Evolutionary conservation across 2,329 filamentous ascomycete genomes (phyloP), one percentile per base, ranked within the genome.

Genomic region (Moelleriella libera): DNA sequence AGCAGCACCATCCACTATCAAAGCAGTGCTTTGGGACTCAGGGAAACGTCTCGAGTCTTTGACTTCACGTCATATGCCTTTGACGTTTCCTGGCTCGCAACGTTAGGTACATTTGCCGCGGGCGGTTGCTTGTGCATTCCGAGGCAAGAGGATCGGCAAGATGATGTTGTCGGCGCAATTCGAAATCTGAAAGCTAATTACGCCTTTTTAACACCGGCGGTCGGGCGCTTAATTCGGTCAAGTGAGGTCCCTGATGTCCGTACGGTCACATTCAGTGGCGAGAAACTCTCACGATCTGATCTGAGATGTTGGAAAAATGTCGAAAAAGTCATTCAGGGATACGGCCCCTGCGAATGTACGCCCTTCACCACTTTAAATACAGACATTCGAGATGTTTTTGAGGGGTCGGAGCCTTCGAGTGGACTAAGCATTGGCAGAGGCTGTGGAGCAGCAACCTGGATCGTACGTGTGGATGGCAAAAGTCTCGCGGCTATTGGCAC

Each of bases 71-170:
- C 45, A 21, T 53, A 51, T 31, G 41, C 47, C n/a, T 53, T 53
- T 30, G 51, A 53, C 47, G 45, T 46, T 3, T 45, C 37, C 11
- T 49, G 48, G 47, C 44, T 31, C 8, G 47, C 48, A 12, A 45
- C 49, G 28, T 40, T 50, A 12, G 39, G 45, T 5, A 47, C 46
- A 10, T 44, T 53, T 10, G 43, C 47, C 8, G 43, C 37, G 12
- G 51, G 51, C 34, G 51, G 44, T 32, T 53, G 51, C 45, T n/a
- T 51, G n/a, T 51, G 50, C 28, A 45, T 51, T 30, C 50, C 50
- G 1, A 72, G 69, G 1, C 72, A 76, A 21, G 64, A 68, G 28
- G 69, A 74, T 45, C 68, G 72, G 4, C 62, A 72, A 47, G 71
- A 74, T 49, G 62, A 70, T 49, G 53, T 71, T 9, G 63, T 63